Evolutionary conservation across 2,329 filamentous ascomycete species (phyloP).

Genomic region (Aspergillus udagawae): DNA sequence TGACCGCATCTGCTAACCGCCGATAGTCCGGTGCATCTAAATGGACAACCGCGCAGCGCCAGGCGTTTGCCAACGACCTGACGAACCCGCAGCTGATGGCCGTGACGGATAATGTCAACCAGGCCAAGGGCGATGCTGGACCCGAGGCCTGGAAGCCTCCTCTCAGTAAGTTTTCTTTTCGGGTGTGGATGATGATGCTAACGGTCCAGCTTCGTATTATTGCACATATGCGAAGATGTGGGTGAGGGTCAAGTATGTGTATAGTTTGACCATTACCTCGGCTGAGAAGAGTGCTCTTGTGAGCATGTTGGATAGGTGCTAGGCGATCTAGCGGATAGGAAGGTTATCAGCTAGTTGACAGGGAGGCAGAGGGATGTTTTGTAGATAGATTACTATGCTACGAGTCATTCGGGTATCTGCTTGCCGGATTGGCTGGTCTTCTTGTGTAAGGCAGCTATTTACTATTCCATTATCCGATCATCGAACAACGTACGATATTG

Average conservation of each 20-base stretch:
- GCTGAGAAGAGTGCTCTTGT: conserved; percentile 67
- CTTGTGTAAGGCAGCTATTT: too few relatives aligned
- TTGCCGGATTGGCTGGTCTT: too few relatives aligned
- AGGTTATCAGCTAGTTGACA: too few relatives aligned
- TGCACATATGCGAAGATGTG: conserved; percentile 76
- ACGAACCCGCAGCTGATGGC: conserved; percentile 71
- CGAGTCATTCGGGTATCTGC: too few relatives aligned
- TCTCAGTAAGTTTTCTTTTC: conserved; percentile 41
- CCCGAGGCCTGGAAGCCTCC: conserved; percentile 76
- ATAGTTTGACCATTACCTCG: conserved; percentile 62
- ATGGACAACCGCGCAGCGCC: conserved; percentile 66
- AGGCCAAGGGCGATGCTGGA: conserved; percentile 66
- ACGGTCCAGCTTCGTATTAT: conserved; percentile 54
- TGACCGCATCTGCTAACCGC: not conserved
- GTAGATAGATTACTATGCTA: too few relatives aligned
- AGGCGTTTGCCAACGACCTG: conserved; percentile 73
- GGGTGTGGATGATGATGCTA: conserved; percentile 1
- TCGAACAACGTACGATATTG: too few relatives aligned
- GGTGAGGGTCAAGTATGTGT: conserved; percentile 74
- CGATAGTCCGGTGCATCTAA: conserved; percentile 56
- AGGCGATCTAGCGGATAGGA: not conserved
- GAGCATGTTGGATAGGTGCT: conserved; percentile 64
- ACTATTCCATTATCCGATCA: too few relatives aligned
- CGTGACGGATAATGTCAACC: conserved; percentile 74
- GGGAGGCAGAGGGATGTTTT: too few relatives aligned